A percentile compares a stretch with the other conserved stretches of the same genome.
Conservation (phyloP, 192 early-diverging fungal species). For the Geosiphon pyriformis region DNA sequence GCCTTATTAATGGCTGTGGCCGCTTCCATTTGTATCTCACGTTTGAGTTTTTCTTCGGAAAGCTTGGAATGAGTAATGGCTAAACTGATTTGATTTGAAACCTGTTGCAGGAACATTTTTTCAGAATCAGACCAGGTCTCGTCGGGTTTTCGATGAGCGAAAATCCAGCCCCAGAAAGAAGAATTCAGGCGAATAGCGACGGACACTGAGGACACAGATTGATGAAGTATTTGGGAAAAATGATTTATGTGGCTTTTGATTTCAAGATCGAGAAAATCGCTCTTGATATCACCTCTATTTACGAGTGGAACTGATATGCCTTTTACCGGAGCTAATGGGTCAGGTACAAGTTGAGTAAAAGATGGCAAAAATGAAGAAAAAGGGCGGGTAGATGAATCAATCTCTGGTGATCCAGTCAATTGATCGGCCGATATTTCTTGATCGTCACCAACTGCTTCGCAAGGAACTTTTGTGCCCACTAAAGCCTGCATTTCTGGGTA, state of each 20-base stretch:
- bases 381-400: no score
- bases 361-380: neutral
- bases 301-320: neutral
- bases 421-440: no score
- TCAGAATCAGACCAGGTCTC: conserved; percentile 33
- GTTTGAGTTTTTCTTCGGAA: conserved; percentile 34
- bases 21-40: conserved; percentile 39
- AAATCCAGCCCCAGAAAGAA: conserved; percentile 40
- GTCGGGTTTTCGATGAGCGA: conserved; percentile 25
- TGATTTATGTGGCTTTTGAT: conserved; percentile 5
- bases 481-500: neutral
- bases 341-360: neutral
- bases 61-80: conserved; percentile 37
- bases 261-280: neutral
- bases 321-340: no score
- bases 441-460: neutral
- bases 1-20: conserved; percentile 35
- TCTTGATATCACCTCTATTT: neutral
- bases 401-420: no score
- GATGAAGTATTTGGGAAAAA: conserved; percentile 27
- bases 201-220: conserved; percentile 29
- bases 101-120: conserved; percentile 37
- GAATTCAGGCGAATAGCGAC: conserved; percentile 30
- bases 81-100: conserved; percentile 37
- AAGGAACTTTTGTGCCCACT: neutral